Evolutionary conservation across 2,329 filamentous ascomycete genomes (phyloP).

Genomic region (Trichoderma koningii): DNA sequence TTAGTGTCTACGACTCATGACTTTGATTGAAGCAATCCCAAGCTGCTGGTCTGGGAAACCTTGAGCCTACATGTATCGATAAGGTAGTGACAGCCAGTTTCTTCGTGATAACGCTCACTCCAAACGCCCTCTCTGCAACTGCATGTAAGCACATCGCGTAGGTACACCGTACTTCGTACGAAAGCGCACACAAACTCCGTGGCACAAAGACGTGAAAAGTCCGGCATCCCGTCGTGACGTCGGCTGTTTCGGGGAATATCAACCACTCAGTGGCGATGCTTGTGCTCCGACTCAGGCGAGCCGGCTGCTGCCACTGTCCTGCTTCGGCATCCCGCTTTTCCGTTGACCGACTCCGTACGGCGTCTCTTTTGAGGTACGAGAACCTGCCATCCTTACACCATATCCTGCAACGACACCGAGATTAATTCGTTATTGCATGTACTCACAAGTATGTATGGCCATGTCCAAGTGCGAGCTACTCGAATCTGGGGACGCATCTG

Average conservation of each 20-base stretch:
- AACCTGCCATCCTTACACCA: too few species aligned
- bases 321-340: neutral
- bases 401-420: too few species aligned
- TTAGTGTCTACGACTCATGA: too few species aligned
- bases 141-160: neutral
- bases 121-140: too few species aligned
- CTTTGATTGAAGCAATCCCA: too few species aligned
- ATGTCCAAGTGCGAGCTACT: neutral
- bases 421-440: too few species aligned
- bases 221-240: constrained; percentile 24
- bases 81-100: too few species aligned
- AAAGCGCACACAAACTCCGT: neutral
- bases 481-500: constrained; percentile 14
- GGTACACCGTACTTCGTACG: neutral
- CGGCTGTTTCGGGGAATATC: constrained; percentile 27
- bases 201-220: constrained; percentile 6
- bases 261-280: constrained; percentile 21
- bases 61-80: too few species aligned
- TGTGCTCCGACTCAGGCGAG: constrained; percentile 19
- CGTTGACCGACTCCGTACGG: neutral
- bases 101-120: too few species aligned
- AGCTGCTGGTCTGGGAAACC: too few species aligned
- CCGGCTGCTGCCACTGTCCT: neutral
- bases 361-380: neutral
- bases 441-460: too few species aligned